Percentiles rank a stretch among this genome's conserved stretches.
Conservation (phyloP, 345 rosid genomes). For the Dimocarpus longan region DNA sequence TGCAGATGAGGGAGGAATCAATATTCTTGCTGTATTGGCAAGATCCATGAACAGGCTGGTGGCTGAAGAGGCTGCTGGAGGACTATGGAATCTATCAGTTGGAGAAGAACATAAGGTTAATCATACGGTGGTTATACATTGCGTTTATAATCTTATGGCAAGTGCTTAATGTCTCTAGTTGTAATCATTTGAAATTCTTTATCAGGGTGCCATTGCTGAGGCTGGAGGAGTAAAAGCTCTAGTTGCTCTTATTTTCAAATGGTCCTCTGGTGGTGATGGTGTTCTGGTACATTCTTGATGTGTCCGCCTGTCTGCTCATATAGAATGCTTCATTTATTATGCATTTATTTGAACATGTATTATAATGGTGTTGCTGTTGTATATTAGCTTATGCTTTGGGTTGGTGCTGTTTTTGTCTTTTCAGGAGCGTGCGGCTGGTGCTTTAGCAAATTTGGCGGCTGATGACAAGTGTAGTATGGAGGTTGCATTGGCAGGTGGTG, state of each 20-base stretch:
- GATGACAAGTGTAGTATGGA: conserved; percentile 85
- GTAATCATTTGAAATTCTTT: conserved; percentile 15
- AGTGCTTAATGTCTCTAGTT: conserved; percentile 2
- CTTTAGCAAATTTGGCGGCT: conserved; percentile 86
- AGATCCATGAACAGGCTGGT: conserved; percentile 80
- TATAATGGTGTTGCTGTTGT: conserved; percentile 6
- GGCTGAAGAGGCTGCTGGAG: conserved; percentile 93
- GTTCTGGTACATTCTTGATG: conserved; percentile 55
- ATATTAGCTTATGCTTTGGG: conserved; percentile 2
- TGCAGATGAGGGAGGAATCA: conserved; percentile 81
- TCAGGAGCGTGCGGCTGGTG: conserved; percentile 92
- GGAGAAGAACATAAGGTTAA: conserved; percentile 90
- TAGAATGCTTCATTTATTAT: conserved; percentile 1
- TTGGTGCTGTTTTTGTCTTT: conserved; percentile 23
- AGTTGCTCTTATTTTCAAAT: conserved; percentile 76
- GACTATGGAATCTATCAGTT: conserved; percentile 87
- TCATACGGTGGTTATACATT: not conserved
- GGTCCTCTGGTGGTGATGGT: conserved; percentile 80
- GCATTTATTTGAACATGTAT: not conserved
- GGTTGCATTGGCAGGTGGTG: conserved; percentile 76
- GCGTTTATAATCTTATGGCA: not conserved
- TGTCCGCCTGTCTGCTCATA: not conserved
- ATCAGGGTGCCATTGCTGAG: conserved; percentile 70
- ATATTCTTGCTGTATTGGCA: conserved; percentile 65
- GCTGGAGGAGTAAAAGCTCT: conserved; percentile 84